phyloP scores from a whole-genome alignment of 2,329 filamentous ascomycete species.

The Ceratocystis albifundus region DNA sequence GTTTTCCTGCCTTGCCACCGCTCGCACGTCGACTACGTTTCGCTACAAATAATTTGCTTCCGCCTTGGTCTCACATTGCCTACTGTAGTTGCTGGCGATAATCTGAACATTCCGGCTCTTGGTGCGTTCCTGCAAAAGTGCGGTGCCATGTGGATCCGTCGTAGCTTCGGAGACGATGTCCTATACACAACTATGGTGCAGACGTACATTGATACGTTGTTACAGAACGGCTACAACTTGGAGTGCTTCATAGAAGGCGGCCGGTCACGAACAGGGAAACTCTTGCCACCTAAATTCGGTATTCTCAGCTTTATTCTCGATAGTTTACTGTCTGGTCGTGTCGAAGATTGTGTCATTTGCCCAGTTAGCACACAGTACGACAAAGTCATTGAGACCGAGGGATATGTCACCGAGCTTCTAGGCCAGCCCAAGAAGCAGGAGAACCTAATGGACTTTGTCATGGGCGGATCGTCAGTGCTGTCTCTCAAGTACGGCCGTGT shows the following conservation, averaged over 20 bases:
- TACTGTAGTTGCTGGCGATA: conserved; percentile 88
- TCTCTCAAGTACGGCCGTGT: conserved; percentile 82
- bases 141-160: conserved; percentile 93
- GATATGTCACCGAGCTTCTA: conserved; percentile 86
- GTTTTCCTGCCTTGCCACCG: conserved; percentile 91
- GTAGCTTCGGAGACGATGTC: conserved; percentile 83
- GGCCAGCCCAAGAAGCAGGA: conserved; percentile 94
- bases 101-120: conserved; percentile 85
- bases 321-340: conserved; percentile 74
- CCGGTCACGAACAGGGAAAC: conserved; percentile 82
- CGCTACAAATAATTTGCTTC: conserved; percentile 90
- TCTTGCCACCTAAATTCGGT: conserved; percentile 88
- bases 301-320: conserved; percentile 88
- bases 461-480: conserved; percentile 69
- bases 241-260: conserved; percentile 98
- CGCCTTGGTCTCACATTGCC: conserved; percentile 78
- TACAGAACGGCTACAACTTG: conserved; percentile 85
- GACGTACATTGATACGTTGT: conserved; percentile 82
- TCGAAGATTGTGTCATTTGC: conserved; percentile 84
- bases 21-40: conserved; percentile 93
- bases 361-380: conserved; percentile 97
- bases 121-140: conserved; percentile 87
- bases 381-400: conserved; percentile 96
- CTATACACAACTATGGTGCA: conserved; percentile 90
- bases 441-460: conserved; percentile 81